A percentile compares a stretch with the other conserved stretches of the same genome.
phyloP scores from a whole-genome alignment of 495 filamentous ascomycete genomes.

The Penicillium samsonianum region DNA sequence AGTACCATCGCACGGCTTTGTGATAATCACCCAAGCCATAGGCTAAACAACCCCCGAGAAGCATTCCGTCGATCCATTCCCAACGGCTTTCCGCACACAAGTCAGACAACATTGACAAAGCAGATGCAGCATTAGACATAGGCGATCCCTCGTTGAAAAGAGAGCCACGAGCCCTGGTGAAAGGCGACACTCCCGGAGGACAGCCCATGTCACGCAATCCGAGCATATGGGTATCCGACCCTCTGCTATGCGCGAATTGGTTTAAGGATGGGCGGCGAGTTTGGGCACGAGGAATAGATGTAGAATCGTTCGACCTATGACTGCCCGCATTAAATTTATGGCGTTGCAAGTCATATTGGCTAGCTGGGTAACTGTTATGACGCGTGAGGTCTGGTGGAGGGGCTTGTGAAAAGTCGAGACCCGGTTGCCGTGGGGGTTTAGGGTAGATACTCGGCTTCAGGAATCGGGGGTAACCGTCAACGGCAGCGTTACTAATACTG shows the following conservation, averaged over 20 bases:
- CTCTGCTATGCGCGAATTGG: constrained; percentile 31
- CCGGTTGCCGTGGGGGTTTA: constrained; percentile 58
- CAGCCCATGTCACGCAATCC: constrained; percentile 37
- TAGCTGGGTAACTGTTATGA: constrained; percentile 46
- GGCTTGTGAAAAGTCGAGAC: constrained; percentile 43
- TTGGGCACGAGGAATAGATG: constrained; percentile 20
- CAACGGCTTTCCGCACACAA: constrained; percentile 85
- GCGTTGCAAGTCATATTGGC: constrained; percentile 37
- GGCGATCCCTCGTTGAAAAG: constrained; percentile 40
- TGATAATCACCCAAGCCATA: constrained; percentile 90
- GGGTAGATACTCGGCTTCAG: constrained; percentile 63
- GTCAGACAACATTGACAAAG: constrained; percentile 76
- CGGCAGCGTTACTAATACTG: constrained; percentile 37
- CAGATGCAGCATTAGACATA: constrained; percentile 57
- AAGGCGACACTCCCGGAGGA: constrained; percentile 31
- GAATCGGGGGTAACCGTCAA: constrained; percentile 39
- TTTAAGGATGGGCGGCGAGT: constrained; percentile 31
- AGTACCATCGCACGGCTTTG: constrained; percentile 86
- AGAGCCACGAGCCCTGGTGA: constrained; percentile 39
- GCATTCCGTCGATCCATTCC: constrained; percentile 95
- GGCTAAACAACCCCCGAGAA: constrained; percentile 88
- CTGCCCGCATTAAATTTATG: constrained; percentile 22
- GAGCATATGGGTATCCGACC: constrained; percentile 30
- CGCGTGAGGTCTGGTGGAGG: constrained; percentile 33
- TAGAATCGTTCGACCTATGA: constrained; percentile 16